A percentile compares a stretch with the other conserved stretches of the same genome.
Evolutionary conservation across 805 yeast species (phyloP).

Genomic region (Hanseniaspora vineae): DNA sequence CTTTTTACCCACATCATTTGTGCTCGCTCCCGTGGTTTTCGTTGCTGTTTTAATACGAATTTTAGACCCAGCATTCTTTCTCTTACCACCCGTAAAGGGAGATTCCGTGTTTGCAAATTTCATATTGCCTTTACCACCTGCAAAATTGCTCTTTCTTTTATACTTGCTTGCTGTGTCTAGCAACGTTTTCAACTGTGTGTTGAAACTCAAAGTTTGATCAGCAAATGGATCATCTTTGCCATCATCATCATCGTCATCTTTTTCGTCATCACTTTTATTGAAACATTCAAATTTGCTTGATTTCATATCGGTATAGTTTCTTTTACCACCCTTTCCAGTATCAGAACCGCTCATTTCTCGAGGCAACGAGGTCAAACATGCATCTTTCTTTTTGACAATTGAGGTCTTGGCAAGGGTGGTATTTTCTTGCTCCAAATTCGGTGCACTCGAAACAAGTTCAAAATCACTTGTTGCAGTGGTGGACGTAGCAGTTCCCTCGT

Average conservation of each 20-base stretch:
- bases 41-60: no score
- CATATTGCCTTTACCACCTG: no score
- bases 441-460: not conserved
- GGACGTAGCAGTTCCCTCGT: not conserved
- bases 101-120: no score
- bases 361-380: no score
- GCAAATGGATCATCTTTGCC: not conserved
- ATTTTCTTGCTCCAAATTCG: not conserved
- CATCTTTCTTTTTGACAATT: not conserved
- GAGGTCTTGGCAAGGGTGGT: not conserved
- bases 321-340: no score
- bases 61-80: no score
- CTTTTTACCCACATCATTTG: no score
- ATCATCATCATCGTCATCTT: not conserved
- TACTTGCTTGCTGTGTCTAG: not conserved
- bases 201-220: not conserved
- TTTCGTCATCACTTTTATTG: not conserved
- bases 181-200: not conserved
- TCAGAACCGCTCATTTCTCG: no score
- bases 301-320: no score
- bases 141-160: no score
- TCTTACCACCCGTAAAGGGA: no score
- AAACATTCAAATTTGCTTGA: not conserved
- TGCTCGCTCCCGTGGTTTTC: no score
- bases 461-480: conserved; percentile 5